Conservation (phyloP, 2,329 filamentous ascomycete genomes). For the Alternaria metachromatica region DNA sequence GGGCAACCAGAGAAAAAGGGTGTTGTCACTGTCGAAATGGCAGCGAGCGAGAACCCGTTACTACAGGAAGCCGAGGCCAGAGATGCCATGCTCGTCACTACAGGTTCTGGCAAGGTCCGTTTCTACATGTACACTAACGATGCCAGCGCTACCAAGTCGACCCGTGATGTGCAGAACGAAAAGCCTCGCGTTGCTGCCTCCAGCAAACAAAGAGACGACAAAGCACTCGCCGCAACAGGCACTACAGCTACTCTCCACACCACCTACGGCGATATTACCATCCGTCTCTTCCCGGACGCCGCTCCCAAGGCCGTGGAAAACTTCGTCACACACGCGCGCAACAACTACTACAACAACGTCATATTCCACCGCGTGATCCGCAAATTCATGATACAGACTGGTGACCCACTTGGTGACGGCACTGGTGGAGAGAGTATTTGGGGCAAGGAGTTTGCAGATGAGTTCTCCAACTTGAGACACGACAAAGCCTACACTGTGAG, state of each 20-base stretch:
- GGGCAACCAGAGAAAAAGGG: conserved; percentile 94
- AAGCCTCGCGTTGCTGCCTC: conserved; percentile 72
- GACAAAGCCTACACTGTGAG: conserved; percentile 96
- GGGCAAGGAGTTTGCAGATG: conserved; percentile 91
- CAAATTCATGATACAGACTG: conserved; percentile 97
- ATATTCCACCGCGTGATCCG: conserved; percentile 97
- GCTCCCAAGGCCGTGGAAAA: conserved; percentile 97
- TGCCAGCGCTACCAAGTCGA: conserved; percentile 61
- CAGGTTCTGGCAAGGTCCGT: conserved; percentile 83
- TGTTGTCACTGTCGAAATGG: conserved; percentile 94
- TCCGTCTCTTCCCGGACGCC: conserved; percentile 90
- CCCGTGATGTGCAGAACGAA: conserved; percentile 93
- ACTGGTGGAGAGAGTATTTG: conserved; percentile 92
- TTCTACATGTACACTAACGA: conserved; percentile 99
- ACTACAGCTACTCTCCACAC: conserved; percentile 88
- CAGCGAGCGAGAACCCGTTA: conserved; percentile 89
- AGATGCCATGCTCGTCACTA: conserved; percentile 87
- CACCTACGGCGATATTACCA: conserved; percentile 89
- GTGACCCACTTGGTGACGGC: conserved; percentile 85
- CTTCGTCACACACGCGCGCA: conserved; percentile 88
- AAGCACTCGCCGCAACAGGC: conserved; percentile 74
- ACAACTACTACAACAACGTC: conserved; percentile 95
- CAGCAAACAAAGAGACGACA: conserved; percentile 53
- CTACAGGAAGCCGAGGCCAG: conserved; percentile 89
- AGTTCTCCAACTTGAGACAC: conserved; percentile 88